Percentiles rank a stretch among this genome's conserved stretches.
Evolutionary conservation across 352 stramenopile species (phyloP).

Genomic region (Phytophthora megakarya): DNA sequence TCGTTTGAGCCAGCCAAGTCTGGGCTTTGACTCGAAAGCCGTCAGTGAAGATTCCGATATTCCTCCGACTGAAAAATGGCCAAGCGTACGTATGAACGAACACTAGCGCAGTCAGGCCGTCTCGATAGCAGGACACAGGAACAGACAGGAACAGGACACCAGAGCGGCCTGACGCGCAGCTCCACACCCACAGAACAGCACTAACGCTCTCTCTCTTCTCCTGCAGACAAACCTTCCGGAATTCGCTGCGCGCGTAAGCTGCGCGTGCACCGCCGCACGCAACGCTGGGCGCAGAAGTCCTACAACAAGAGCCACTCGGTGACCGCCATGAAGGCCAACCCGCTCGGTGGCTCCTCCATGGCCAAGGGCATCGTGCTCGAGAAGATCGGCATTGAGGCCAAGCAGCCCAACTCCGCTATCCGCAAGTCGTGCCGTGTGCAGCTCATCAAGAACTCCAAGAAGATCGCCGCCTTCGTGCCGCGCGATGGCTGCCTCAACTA

Average conservation of each 20-base stretch:
- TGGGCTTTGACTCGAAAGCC: not conserved
- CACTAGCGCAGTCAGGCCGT: not conserved
- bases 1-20: conserved; percentile 28
- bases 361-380: conserved; percentile 99
- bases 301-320: conserved; percentile 99
- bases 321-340: conserved; percentile 99
- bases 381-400: conserved; percentile 99
- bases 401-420: conserved; percentile 99
- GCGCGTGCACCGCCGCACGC: conserved; percentile 96
- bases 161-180: too few species aligned
- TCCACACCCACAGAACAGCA: too few species aligned
- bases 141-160: too few species aligned
- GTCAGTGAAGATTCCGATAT: conserved; percentile 61
- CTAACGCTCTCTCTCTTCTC: not conserved
- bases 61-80: conserved; percentile 87
- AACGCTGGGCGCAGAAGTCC: conserved; percentile 98
- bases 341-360: conserved; percentile 99
- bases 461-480: conserved; percentile 99
- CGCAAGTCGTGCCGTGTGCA: conserved; percentile 99
- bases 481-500: conserved; percentile 99
- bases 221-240: conserved; percentile 97
- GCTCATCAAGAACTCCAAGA: conserved; percentile 99
- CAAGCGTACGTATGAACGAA: conserved; percentile 90
- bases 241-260: conserved; percentile 99
- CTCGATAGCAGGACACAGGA: too few species aligned